Evolutionary conservation across 2,329 filamentous ascomycete genomes (phyloP).

Genomic region (Whalleya microplaca): DNA sequence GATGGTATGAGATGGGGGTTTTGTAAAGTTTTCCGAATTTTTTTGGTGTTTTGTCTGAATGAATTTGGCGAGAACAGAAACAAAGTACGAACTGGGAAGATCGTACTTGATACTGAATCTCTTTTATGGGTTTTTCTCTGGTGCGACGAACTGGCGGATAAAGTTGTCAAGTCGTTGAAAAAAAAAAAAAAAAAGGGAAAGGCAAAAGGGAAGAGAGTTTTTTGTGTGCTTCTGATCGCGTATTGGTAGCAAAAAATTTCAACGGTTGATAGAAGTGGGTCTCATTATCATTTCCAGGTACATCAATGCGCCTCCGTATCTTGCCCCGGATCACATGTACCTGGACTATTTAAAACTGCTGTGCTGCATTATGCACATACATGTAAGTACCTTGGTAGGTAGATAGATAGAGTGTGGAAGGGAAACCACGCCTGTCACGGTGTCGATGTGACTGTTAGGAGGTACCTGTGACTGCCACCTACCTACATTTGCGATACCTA

Average conservation of each 20-base stretch:
- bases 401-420: too few species aligned
- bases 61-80: conserved; percentile 63
- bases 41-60: conserved; percentile 57
- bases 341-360: background rate
- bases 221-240: conserved; percentile 37
- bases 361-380: background rate
- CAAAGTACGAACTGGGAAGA: conserved; percentile 53
- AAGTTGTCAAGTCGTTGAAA: conserved; percentile 52
- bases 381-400: too few species aligned
- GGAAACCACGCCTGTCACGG: too few species aligned
- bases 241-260: conserved; percentile 30
- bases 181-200: conserved; percentile 43
- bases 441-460: too few species aligned
- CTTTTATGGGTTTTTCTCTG: conserved; percentile 53
- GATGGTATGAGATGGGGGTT: conserved; percentile 29
- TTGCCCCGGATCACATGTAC: background rate
- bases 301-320: background rate
- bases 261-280: conserved; percentile 18
- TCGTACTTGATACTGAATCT: conserved; percentile 54
- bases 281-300: conserved; percentile 1
- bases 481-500: too few species aligned
- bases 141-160: conserved; percentile 50
- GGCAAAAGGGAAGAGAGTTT: conserved; percentile 39
- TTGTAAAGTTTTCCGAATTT: conserved; percentile 63
- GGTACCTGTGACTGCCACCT: too few species aligned